A percentile compares a stretch with the other conserved stretches of the same genome.
These are phyloP conservation scores for Aspergillus affinis DNA, from an alignment of 495 filamentous ascomycete species.

Conservation along the genomic window DNA sequence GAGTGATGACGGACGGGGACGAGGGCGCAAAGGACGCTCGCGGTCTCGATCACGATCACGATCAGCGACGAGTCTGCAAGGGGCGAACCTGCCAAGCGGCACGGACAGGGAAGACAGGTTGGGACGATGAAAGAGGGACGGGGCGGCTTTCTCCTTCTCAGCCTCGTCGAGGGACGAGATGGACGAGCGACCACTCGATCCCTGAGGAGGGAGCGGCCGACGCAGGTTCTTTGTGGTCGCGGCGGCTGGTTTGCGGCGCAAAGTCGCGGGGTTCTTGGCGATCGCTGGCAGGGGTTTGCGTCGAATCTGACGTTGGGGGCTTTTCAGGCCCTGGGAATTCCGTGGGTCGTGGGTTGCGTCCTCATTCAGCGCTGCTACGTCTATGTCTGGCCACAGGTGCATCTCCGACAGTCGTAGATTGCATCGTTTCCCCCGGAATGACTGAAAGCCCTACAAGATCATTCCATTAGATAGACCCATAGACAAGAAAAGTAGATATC, in stretches of 20 bases:
- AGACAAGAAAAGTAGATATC: constrained; percentile 20
- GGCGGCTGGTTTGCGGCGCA: not conserved
- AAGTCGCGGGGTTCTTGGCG: not conserved
- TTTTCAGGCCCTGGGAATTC: not conserved
- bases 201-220: not conserved
- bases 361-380: constrained; percentile 9
- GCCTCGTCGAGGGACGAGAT: not conserved
- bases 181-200: not conserved
- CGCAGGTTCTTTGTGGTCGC: not conserved
- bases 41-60: not conserved
- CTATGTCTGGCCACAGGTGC: constrained; percentile 11
- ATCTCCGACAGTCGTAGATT: constrained; percentile 20
- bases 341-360: not conserved
- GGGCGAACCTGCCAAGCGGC: not conserved
- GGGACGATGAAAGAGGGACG: not conserved
- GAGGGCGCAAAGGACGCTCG: not conserved
- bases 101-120: constrained; percentile 2
- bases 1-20: not conserved
- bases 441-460: constrained; percentile 45
- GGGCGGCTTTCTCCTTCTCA: not conserved
- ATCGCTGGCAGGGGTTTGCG: not conserved
- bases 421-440: constrained; percentile 27
- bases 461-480: constrained; percentile 37
- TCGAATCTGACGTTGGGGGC: not conserved
- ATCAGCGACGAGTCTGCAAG: not conserved